Evolutionary conservation across 2,329 filamentous ascomycete genomes (phyloP), one percentile per base, ranked within the genome.

Genomic region (Scedosporium minutisporum): DNA sequence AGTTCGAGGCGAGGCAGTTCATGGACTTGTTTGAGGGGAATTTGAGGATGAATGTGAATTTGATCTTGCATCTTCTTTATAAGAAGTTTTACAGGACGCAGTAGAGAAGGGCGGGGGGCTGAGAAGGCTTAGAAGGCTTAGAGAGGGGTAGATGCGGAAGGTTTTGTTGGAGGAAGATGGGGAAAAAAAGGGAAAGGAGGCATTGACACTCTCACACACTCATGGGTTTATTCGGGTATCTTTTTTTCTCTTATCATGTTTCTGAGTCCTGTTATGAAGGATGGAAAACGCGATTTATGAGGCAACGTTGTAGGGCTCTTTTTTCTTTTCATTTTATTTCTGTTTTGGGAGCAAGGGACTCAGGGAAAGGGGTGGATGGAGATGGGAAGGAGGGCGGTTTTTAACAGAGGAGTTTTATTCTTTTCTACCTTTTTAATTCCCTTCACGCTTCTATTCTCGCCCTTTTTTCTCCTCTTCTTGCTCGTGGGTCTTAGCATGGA

Each of bases 1-100:
- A 99, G 76, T 99, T 97, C 73, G 95, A 97, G 76, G 92, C 95
- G 68, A 90, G 92, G 69, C 92, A 97, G 76, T 96, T 96, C 74
- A 93, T 97, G 85, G 92, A 91, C 71, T 81, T 97, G 65, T 99
- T 99, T 71, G 91, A 96, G 73, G 87, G 88, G 62, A 84, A 83
- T 66, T 81, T 97, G 72, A 88, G 89, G 76, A 83, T 99, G 71
- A 97, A 97, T 75, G 95, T 99, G 71, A 99, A 99, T 78, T 76
- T 99, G 71, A 86, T 99, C 77, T 81, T 99, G 80, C 95, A 99
- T 82, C 80, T 97, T 75, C 84, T 99, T 68, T 97, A 97, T 81
- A 96, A 96, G 84, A 99, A 99, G 82, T 99, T 99, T 76, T 99
- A 99, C 73, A 80, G 86, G 65, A 88, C 86, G 64, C 85, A 87